These are phyloP conservation scores for Balakata baccata DNA, from an alignment of 345 rosid genomes.

Conservation along the genomic window DNA sequence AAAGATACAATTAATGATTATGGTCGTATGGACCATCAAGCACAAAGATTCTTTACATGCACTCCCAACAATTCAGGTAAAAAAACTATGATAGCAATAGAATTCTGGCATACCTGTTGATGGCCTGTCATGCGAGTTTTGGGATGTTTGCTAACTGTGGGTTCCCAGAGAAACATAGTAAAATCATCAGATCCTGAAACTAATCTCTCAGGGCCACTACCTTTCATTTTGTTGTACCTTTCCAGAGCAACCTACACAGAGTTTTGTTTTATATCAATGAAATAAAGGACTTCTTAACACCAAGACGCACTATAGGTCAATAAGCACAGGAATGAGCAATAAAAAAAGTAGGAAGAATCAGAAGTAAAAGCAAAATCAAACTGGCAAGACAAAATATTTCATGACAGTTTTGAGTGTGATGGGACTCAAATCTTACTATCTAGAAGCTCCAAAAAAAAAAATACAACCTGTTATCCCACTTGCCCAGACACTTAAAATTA, in stretches of 20 bases:
- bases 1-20: background rate
- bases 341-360: background rate
- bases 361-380: background rate
- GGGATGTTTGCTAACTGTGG: conserved; percentile 69
- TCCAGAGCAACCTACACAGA: conserved; percentile 63
- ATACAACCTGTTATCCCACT: background rate
- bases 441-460: too few relatives aligned
- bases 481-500: background rate
- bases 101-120: conserved; percentile 53
- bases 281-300: background rate
- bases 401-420: background rate
- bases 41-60: background rate
- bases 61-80: background rate
- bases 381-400: background rate
- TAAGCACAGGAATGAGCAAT: background rate
- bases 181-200: conserved; percentile 96
- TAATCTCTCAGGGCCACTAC: conserved; percentile 78
- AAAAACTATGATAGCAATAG: conserved; percentile 6
- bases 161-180: conserved; percentile 98
- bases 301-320: background rate
- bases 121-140: conserved; percentile 86
- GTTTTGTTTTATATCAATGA: conserved; percentile 13
- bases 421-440: background rate
- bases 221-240: conserved; percentile 77
- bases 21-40: background rate